Evolutionary conservation across 2,329 filamentous ascomycete species (phyloP), one percentile per base, ranked within the genome.

Genomic region (Sarocladiaceae sp.): DNA sequence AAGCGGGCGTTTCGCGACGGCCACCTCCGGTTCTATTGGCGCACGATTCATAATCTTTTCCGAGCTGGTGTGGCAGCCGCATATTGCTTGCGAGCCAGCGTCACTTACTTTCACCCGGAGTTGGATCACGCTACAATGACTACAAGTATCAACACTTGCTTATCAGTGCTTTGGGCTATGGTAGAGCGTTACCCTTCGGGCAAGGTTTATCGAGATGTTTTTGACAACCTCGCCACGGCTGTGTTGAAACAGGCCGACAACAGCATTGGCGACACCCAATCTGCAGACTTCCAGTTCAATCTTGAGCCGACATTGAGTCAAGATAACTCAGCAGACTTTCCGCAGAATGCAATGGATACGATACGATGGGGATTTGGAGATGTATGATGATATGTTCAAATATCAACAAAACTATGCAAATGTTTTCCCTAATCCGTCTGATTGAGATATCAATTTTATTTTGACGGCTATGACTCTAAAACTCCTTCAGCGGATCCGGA

Each of bases 401-500:
- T n/a, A n/a, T n/a, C n/a, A n/a, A n/a, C n/a, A n/a, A n/a, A n/a
- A n/a, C n/a, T n/a, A n/a, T n/a, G n/a, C n/a, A n/a, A n/a, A n/a
- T n/a, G n/a, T n/a, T n/a, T n/a, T n/a, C n/a, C n/a, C n/a, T n/a
- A n/a, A n/a, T n/a, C n/a, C n/a, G n/a, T n/a, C n/a, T n/a, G n/a
- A n/a, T n/a, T n/a, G n/a, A n/a, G n/a, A n/a, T n/a, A n/a, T n/a
- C n/a, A n/a, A n/a, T n/a, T n/a, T n/a, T n/a, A n/a, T n/a, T n/a
- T n/a, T n/a, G n/a, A n/a, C n/a, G n/a, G n/a, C n/a, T n/a, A n/a
- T n/a, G n/a, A n/a, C 26, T 56, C 23, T 51, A 59, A 1, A 58
- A 8, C 0, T 57, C 58, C 26, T 66, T 67, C 1, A 66, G 44
- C 10, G 65, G 65, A 49, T 66, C 64, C 0, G 65, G 62, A 0